These are phyloP conservation scores for Papiliotrema flavescens DNA, from an alignment of 1,284 basidiomycete genomes.

Conservation along the genomic window DNA sequence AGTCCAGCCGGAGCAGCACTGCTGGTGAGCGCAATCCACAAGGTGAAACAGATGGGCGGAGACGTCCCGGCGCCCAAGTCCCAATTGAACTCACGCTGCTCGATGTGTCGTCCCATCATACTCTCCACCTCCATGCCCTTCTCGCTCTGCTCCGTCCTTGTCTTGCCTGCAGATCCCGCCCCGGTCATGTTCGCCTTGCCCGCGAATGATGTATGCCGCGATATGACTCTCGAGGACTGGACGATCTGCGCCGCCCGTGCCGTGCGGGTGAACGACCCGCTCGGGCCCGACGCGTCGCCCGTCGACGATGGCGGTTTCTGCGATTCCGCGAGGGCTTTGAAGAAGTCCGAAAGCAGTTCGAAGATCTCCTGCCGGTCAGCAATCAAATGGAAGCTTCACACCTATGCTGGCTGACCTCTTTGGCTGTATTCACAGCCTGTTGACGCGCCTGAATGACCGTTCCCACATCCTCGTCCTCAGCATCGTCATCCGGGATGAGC, in stretches of 20 bases:
- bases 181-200: not conserved
- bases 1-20: conserved; percentile 74
- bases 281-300: conserved; percentile 43
- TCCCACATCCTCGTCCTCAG: conserved; percentile 58
- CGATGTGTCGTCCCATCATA: conserved; percentile 70
- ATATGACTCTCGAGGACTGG: conserved; percentile 16
- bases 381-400: not conserved
- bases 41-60: not conserved
- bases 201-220: conserved; percentile 19
- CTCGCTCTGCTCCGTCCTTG: conserved; percentile 47
- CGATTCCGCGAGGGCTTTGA: conserved; percentile 62
- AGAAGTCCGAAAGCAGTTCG: conserved; percentile 72
- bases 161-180: conserved; percentile 1
- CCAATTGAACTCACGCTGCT: conserved; percentile 57
- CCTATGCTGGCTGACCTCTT: conserved; percentile 56
- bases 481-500: conserved; percentile 65
- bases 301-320: conserved; percentile 54
- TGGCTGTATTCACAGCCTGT: too few relatives aligned
- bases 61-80: not conserved
- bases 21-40: not conserved
- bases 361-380: conserved; percentile 53
- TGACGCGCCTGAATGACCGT: conserved; percentile 54
- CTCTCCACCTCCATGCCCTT: conserved; percentile 52
- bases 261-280: conserved; percentile 22
- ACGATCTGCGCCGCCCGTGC: conserved; percentile 20